Evolutionary conservation across 202 grass and related monocot genomes (phyloP), one percentile per base, ranked within the genome.

Genomic region (Cymbopogon flexuosus): DNA sequence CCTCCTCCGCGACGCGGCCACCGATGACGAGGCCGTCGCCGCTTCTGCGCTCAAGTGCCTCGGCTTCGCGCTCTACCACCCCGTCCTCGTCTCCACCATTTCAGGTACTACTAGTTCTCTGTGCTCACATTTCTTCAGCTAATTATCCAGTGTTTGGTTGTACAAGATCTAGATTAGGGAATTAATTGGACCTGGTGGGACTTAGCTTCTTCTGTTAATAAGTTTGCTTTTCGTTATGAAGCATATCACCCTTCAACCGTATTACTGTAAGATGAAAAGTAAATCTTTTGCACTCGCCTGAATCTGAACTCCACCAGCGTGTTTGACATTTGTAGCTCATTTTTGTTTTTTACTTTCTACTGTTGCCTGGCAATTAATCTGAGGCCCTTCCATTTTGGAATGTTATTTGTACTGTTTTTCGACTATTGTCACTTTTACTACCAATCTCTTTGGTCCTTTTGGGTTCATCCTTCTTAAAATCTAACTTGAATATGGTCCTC

Each of bases 11-110:
- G 91, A 94, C 19, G 83, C 66, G 11, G 76, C 42, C 1, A 49
- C 34, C 33, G 23, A 78, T 81, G 91, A 94, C 72, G 91, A 97
- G 75, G 69, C 40, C 54, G 87, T 90, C 3, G 79, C 89, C 9
- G 77, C 65, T 43, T 75, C 87, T 35, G 85, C 91, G 22, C 77
- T 97, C 70, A 97, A 90, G 78, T 94, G 89, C 85, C 85, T 97
- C 18, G 94, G 91, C 31, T 97, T 97, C 78, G 73, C 83, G 65
- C 84, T 97, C 71, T 92, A 97, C 78, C 91, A 97, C 72, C 91
- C 89, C 14, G 77, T 91, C 19, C 59, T 97, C 49, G 67, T 92
- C 19, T 65, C 85, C 42, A 81, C 74, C 62, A 65, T 92, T 58
- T 81, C 94, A 84, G 91, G 94, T 97, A 77, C 30, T 45, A 33